Evolutionary conservation across 495 filamentous ascomycete species (phyloP).

Genomic region (Neurospora sp.): DNA sequence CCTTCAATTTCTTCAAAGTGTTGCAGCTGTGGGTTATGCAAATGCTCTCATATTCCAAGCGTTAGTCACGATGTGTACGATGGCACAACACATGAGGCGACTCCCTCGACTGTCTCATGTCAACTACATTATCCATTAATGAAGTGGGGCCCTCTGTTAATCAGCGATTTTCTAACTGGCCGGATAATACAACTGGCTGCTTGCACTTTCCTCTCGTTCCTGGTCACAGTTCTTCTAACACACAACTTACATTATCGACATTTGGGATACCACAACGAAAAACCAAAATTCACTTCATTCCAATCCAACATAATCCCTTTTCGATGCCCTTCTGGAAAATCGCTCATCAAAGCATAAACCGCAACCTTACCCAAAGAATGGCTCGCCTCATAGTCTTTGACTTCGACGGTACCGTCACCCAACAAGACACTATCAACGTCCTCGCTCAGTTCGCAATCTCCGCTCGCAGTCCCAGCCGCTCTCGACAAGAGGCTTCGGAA

Average conservation of each 20-base stretch:
- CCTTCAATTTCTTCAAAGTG: neutral
- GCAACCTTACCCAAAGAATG: neutral
- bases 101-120: neutral
- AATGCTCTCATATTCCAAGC: neutral
- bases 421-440: conserved; percentile 19
- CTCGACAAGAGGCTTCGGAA: neutral
- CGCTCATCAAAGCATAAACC: neutral
- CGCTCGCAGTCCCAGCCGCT: neutral
- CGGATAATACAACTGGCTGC: neutral
- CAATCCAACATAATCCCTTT: too few species aligned
- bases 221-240: neutral
- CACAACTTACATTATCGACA: neutral
- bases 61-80: neutral
- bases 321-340: neutral
- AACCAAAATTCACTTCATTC: neutral
- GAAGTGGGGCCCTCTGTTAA: neutral
- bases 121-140: neutral
- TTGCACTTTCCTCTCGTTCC: neutral
- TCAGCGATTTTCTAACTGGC: neutral
- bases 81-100: neutral
- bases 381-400: conserved; percentile 33
- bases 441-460: conserved; percentile 10
- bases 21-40: neutral
- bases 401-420: conserved; percentile 42
- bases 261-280: neutral